Conservation (phyloP, 2,329 filamentous ascomycete species). For the Harringtonia lauricola region DNA sequence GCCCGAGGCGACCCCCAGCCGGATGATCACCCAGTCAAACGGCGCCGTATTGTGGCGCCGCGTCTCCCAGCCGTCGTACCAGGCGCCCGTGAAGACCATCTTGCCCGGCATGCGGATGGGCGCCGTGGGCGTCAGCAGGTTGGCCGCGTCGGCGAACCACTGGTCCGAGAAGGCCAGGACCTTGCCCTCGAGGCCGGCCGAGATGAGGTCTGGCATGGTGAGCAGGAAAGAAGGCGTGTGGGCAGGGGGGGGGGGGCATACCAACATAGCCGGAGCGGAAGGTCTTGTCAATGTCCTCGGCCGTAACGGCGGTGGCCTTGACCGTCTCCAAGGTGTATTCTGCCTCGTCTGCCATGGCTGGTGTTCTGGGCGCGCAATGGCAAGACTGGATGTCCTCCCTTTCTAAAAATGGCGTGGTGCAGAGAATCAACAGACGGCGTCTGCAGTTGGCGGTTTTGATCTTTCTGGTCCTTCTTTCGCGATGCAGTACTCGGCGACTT, state of each 20-base stretch:
- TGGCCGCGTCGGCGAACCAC: slow-evolving; percentile 57
- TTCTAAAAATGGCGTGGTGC: slow-evolving; percentile 11
- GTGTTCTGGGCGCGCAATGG: too few species aligned
- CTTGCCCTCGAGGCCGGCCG: slow-evolving; percentile 49
- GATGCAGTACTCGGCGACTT: too few species aligned
- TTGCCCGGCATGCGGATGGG: slow-evolving; percentile 54
- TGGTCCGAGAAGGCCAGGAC: slow-evolving; percentile 56
- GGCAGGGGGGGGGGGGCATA: slow-evolving; percentile 22
- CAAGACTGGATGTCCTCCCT: too few species aligned
- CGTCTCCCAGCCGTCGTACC: slow-evolving; percentile 64
- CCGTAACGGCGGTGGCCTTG: slow-evolving; percentile 33
- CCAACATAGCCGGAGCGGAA: slow-evolving; percentile 53
- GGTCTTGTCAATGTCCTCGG: slow-evolving; percentile 47
- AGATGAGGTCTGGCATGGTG: slow-evolving; percentile 41
- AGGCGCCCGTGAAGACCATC: slow-evolving; percentile 58
- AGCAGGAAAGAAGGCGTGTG: background rate
- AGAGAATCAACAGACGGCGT: background rate
- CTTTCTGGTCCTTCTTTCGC: background rate
- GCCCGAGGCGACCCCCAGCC: slow-evolving; percentile 59
- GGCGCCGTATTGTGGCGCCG: slow-evolving; percentile 51
- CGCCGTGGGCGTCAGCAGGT: slow-evolving; percentile 51
- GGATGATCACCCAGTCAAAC: slow-evolving; percentile 58
- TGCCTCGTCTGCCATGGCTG: slow-evolving; percentile 20
- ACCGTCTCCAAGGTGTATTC: slow-evolving; percentile 47
- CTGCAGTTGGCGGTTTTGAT: background rate